These are phyloP conservation scores for Andrographis paniculata DNA, from an alignment of 305 asterid species.

Conservation along the genomic window DNA sequence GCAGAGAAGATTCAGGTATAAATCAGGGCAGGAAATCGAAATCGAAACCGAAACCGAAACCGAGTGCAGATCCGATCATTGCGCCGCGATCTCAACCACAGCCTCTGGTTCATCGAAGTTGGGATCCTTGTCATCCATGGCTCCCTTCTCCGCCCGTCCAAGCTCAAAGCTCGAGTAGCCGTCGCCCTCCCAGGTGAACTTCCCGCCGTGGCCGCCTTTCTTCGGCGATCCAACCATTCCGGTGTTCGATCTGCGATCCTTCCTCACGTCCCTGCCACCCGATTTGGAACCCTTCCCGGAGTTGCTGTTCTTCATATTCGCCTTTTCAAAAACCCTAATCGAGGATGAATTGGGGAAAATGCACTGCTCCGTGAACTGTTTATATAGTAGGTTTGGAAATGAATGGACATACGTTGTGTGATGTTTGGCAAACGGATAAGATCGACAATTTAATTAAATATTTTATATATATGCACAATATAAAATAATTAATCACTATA, in stretches of 20 bases:
- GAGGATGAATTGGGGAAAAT: neutral
- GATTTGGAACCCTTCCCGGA: slow-evolving; percentile 16
- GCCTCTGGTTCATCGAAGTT: slow-evolving; percentile 34
- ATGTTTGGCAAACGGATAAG: neutral
- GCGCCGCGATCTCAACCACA: neutral
- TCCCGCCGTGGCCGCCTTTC: slow-evolving; percentile 64
- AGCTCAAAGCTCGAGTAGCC: slow-evolving; percentile 41
- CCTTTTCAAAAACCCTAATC: too few relatives aligned
- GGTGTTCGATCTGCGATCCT: slow-evolving; percentile 37
- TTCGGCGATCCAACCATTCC: slow-evolving; percentile 50
- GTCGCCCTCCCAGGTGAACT: slow-evolving; percentile 60
- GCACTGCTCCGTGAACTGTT: neutral
- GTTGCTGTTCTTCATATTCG: slow-evolving; percentile 22
- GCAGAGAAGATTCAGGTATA: too few relatives aligned
- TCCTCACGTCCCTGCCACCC: slow-evolving; percentile 20
- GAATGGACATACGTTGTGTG: too few relatives aligned
- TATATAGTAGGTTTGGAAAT: neutral
- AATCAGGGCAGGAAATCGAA: too few relatives aligned
- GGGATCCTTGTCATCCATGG: slow-evolving; percentile 37
- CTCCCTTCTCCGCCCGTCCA: slow-evolving; percentile 20
- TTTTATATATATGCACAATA: too few relatives aligned
- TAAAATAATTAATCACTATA: too few relatives aligned
- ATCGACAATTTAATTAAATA: too few relatives aligned
- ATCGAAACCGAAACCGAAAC: neutral
- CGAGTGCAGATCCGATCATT: neutral